These are phyloP conservation scores for Moringa oleifera DNA, from an alignment of 345 rosid species.

Conservation along the genomic window DNA sequence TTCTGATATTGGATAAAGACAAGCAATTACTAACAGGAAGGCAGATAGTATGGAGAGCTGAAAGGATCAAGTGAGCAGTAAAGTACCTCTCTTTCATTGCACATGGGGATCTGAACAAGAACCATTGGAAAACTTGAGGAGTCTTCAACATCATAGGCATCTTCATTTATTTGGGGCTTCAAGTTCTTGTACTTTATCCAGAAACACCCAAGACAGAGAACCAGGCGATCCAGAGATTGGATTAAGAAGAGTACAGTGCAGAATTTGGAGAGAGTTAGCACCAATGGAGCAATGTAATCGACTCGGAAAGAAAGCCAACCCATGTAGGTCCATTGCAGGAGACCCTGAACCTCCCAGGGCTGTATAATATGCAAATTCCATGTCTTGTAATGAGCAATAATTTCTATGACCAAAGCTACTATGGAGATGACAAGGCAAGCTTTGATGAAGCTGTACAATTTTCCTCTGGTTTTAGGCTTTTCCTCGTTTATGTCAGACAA, in stretches of 20 bases:
- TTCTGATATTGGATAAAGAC: too few species aligned
- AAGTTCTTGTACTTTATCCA: slow-evolving; percentile 71
- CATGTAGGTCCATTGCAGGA: slow-evolving; percentile 66
- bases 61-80: not conserved
- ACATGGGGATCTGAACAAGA: slow-evolving; percentile 96
- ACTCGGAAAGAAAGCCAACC: slow-evolving; percentile 72
- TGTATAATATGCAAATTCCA: slow-evolving; percentile 63
- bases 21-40: too few species aligned
- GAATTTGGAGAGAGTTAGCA: slow-evolving; percentile 55
- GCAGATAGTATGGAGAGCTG: too few species aligned
- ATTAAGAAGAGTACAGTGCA: slow-evolving; percentile 70
- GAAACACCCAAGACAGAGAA: slow-evolving; percentile 78
- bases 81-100: slow-evolving; percentile 94
- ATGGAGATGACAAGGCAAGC: slow-evolving; percentile 58
- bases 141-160: slow-evolving; percentile 53
- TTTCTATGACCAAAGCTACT: slow-evolving; percentile 52
- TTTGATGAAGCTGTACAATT: slow-evolving; percentile 66
- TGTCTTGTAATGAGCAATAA: slow-evolving; percentile 60
- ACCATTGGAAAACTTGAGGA: slow-evolving; percentile 69
- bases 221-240: slow-evolving; percentile 77
- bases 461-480: slow-evolving; percentile 60
- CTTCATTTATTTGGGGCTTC: slow-evolving; percentile 52
- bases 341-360: slow-evolving; percentile 71
- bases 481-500: slow-evolving; percentile 45
- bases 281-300: slow-evolving; percentile 68